These are phyloP conservation scores for Escallonia herrerae DNA, from an alignment of 129 eudicot genomes.

Conservation along the genomic window DNA sequence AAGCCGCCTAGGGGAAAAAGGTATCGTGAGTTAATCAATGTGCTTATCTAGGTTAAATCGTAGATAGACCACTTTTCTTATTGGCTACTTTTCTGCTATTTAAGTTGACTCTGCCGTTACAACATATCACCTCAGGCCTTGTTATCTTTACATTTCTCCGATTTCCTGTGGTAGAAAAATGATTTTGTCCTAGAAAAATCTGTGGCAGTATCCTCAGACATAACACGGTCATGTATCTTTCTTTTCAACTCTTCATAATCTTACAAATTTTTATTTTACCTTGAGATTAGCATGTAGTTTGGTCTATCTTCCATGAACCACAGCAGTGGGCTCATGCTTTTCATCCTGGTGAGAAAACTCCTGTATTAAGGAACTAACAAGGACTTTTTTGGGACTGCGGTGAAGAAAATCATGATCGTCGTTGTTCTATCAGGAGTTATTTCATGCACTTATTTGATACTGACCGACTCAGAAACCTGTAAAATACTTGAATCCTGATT, in stretches of 20 bases:
- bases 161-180: neutral
- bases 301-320: too few species aligned
- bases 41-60: neutral
- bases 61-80: neutral
- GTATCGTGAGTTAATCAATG: conserved; percentile 22
- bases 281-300: too few species aligned
- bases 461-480: too few species aligned
- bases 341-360: too few species aligned
- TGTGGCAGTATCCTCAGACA: neutral
- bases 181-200: neutral
- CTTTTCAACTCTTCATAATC: neutral
- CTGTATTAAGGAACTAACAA: too few species aligned
- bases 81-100: neutral
- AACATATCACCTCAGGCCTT: neutral
- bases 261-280: too few species aligned
- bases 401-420: too few species aligned
- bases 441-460: too few species aligned
- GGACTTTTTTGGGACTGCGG: too few species aligned
- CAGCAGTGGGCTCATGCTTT: too few species aligned
- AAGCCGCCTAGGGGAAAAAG: conserved; percentile 96
- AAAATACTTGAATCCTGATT: too few species aligned
- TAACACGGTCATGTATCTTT: neutral
- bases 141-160: neutral
- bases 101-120: neutral
- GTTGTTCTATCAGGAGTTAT: too few species aligned